These are phyloP conservation scores for Colletotrichum higginsianum DNA, from an alignment of 2,329 filamentous ascomycete species.

Conservation along the genomic window DNA sequence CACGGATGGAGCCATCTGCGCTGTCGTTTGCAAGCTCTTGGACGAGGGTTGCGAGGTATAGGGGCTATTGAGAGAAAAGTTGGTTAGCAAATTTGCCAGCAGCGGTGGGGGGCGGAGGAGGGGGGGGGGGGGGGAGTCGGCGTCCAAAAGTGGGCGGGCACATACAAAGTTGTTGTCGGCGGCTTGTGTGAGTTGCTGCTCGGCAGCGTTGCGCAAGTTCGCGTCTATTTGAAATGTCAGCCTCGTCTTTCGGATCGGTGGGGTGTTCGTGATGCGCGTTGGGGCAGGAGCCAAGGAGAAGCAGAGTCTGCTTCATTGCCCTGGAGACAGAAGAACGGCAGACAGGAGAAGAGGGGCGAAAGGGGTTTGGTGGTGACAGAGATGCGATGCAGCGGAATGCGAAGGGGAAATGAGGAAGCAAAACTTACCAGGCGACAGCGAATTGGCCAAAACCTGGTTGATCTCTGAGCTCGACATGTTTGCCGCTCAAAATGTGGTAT, in stretches of 20 bases:
- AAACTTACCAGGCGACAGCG: slow-evolving; percentile 89
- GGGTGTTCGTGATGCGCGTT: slow-evolving; percentile 23
- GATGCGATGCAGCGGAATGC: slow-evolving; percentile 35
- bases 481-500: slow-evolving; percentile 48
- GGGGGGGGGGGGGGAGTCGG: slow-evolving; percentile 39
- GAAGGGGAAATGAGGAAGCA: not conserved
- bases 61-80: slow-evolving; percentile 71
- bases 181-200: slow-evolving; percentile 93
- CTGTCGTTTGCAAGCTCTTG: slow-evolving; percentile 94
- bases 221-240: slow-evolving; percentile 76
- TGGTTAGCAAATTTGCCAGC: slow-evolving; percentile 46
- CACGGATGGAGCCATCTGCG: slow-evolving; percentile 86
- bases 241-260: slow-evolving; percentile 30
- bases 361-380: slow-evolving; percentile 25
- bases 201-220: slow-evolving; percentile 88
- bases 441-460: slow-evolving; percentile 97
- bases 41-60: slow-evolving; percentile 93
- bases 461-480: slow-evolving; percentile 88
- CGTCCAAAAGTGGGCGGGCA: slow-evolving; percentile 47
- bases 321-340: slow-evolving; percentile 9
- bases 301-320: slow-evolving; percentile 20
- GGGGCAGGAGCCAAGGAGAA: slow-evolving; percentile 30
- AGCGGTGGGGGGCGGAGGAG: slow-evolving; percentile 25
- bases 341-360: slow-evolving; percentile 17
- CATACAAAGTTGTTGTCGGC: slow-evolving; percentile 95